Percentiles rank a stretch among this genome's conserved stretches.
These are phyloP conservation scores for Xylona heveae DNA, from an alignment of 495 filamentous ascomycete genomes.

Conservation along the genomic window DNA sequence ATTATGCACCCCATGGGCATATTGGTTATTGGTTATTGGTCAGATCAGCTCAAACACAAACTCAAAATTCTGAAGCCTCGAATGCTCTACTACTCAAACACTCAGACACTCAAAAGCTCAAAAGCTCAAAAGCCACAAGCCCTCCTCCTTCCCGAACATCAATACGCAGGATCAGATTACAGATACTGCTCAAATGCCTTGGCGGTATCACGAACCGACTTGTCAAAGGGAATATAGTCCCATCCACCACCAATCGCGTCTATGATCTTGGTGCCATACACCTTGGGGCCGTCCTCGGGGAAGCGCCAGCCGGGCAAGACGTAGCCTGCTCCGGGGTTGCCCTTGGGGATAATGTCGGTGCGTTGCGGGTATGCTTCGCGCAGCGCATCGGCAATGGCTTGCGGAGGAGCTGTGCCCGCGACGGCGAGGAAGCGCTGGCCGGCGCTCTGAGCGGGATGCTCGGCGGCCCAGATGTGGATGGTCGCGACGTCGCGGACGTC, in stretches of 20 bases:
- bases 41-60: too few species aligned
- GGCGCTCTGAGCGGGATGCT: conserved; percentile 14
- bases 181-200: conserved; percentile 4
- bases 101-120: too few species aligned
- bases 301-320: conserved; percentile 4
- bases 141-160: too few species aligned
- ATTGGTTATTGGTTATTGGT: too few species aligned
- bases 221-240: conserved; percentile 1
- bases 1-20: too few species aligned
- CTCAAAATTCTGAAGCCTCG: too few species aligned
- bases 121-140: too few species aligned
- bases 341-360: conserved; percentile 14
- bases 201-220: conserved; percentile 3
- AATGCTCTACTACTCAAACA: too few species aligned
- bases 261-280: background rate
- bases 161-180: too few species aligned
- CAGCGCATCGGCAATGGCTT: conserved; percentile 20
- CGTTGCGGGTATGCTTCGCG: conserved; percentile 16
- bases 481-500: conserved; percentile 24
- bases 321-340: conserved; percentile 19
- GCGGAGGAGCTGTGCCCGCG: conserved; percentile 10
- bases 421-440: conserved; percentile 17
- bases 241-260: background rate
- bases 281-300: background rate
- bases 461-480: conserved; percentile 16